Percentiles rank a stretch among this genome's conserved stretches.
Evolutionary conservation across 1,139 yeast species (phyloP).

Genomic region (Taphrina confusa): DNA sequence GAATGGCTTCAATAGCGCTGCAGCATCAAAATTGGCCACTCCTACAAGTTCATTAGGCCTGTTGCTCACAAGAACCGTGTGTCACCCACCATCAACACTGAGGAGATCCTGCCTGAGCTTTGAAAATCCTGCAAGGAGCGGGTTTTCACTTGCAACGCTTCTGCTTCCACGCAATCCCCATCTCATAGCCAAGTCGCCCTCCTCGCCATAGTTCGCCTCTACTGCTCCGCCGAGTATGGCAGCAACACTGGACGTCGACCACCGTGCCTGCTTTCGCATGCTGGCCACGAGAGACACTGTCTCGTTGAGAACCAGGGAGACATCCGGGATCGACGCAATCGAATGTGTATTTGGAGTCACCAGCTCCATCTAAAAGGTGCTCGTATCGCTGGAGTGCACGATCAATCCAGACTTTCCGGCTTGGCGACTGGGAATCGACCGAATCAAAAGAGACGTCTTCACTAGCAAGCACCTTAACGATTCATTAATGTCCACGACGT

Average conservation of each 20-base stretch:
- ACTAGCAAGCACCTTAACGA: no score
- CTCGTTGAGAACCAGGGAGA: slow-evolving; percentile 82
- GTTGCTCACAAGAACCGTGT: not conserved
- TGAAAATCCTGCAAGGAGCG: slow-evolving; percentile 76
- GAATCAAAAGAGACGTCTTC: no score
- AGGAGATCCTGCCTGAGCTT: slow-evolving; percentile 72
- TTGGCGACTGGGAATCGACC: no score
- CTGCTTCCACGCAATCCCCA: slow-evolving; percentile 43
- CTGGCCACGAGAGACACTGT: slow-evolving; percentile 84
- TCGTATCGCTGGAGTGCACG: no score
- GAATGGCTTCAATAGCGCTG: slow-evolving; percentile 81
- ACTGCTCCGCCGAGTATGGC: slow-evolving; percentile 65
- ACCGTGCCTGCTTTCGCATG: slow-evolving; percentile 82
- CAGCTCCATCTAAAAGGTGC: not conserved
- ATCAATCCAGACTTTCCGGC: no score
- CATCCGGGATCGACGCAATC: slow-evolving; percentile 63
- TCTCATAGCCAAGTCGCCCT: slow-evolving; percentile 43
- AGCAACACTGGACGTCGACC: slow-evolving; percentile 84
- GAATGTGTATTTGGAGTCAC: slow-evolving; percentile 12
- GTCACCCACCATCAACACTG: slow-evolving; percentile 50
- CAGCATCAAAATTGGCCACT: slow-evolving; percentile 63
- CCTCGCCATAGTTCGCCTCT: slow-evolving; percentile 52
- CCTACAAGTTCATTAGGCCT: slow-evolving; percentile 41
- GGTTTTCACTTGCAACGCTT: slow-evolving; percentile 51
- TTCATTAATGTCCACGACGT: no score